These are phyloP conservation scores for Cladosporium sp. DNA, from an alignment of 2,329 filamentous ascomycete species.

Conservation along the genomic window DNA sequence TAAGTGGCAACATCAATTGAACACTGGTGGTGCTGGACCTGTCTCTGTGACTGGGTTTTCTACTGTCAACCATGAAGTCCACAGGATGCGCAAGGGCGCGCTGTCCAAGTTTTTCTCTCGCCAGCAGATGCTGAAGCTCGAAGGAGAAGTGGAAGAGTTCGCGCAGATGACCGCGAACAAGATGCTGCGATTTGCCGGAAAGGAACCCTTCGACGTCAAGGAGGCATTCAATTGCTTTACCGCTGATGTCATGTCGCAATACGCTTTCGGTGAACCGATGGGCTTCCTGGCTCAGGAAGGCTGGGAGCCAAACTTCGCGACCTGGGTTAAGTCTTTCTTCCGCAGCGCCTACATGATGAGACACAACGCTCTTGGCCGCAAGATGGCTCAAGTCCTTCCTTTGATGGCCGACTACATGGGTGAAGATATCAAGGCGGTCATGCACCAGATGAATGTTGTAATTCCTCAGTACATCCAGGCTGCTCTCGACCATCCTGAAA, in stretches of 20 bases:
- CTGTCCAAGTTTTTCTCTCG: slow-evolving; percentile 30
- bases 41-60: slow-evolving; percentile 39
- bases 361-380: slow-evolving; percentile 14
- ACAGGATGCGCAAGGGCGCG: slow-evolving; percentile 28
- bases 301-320: slow-evolving; percentile 14
- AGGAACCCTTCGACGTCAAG: slow-evolving; percentile 46
- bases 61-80: slow-evolving; percentile 47
- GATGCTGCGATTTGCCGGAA: slow-evolving; percentile 56
- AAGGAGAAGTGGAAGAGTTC: slow-evolving; percentile 19
- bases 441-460: slow-evolving; percentile 9
- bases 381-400: slow-evolving; percentile 7
- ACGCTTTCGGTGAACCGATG: slow-evolving; percentile 56
- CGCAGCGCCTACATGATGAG: slow-evolving; percentile 19
- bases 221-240: slow-evolving; percentile 50
- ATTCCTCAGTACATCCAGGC: slow-evolving; percentile 9
- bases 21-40: slow-evolving; percentile 15
- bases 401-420: slow-evolving; percentile 15
- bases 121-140: slow-evolving; percentile 25
- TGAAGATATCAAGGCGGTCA: slow-evolving; percentile 13
- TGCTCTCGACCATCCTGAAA: slow-evolving; percentile 9
- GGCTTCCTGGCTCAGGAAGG: slow-evolving; percentile 50
- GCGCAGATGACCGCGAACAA: slow-evolving; percentile 59
- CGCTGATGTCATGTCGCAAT: slow-evolving; percentile 56
- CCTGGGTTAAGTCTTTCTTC: slow-evolving; percentile 18
- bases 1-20: slow-evolving; percentile 20